Base-by-base conservation (phyloP, 2,329 filamentous ascomycete genomes). In the Pezizomycotina sp. region DNA sequence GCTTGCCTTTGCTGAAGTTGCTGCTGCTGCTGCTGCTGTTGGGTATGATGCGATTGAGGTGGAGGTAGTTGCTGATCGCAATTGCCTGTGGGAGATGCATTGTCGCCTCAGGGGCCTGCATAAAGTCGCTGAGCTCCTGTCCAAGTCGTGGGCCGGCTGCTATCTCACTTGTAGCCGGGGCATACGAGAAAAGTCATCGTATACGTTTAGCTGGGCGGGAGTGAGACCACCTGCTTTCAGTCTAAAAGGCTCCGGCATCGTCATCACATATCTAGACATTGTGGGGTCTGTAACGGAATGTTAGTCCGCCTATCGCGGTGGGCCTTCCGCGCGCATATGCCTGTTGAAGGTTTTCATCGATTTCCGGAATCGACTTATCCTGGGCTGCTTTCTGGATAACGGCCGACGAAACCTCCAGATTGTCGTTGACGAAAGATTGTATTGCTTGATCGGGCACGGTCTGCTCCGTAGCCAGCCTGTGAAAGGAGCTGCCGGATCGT, bases 351-450 rank as follows among this genome's bases (percentile, higher is more conserved):
- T 92, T 78, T 45, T 91, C 79, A 55, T 98, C 86, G 41, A 98
- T 95, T 56, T 98, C 89, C 2, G 81, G 78, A 24, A 93, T 65
- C 6, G 89, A 89, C 43, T 86, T 79, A 52, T 92, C 80, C 56
- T 95, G 86, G 3, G 89, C 91, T 34, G 89, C 84, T 57, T 89
- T 83, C 58, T 98, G 89, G 28, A 98, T 91, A 45, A 93, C 80
- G 50, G 71, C 77, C 54, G 89, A 95, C 29, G 91, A 86, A 25
- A 83, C 68, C 50, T 98, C 89, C 19, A 98, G 68, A 55, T 98
- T 98, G 47, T 91, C 86, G 56, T 95, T 98, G 43, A 98, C 86
- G 58, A 91, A 95, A 81, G 98, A 93, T 38, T 95, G 71, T 43
- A 98, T 89, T 20, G 89, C 80, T 5, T 89, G 89, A 59, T 98